Percentiles rank a stretch among this genome's conserved stretches.
Conservation (phyloP, 2,329 filamentous ascomycete species). For the Trichophyton rubrum region DNA sequence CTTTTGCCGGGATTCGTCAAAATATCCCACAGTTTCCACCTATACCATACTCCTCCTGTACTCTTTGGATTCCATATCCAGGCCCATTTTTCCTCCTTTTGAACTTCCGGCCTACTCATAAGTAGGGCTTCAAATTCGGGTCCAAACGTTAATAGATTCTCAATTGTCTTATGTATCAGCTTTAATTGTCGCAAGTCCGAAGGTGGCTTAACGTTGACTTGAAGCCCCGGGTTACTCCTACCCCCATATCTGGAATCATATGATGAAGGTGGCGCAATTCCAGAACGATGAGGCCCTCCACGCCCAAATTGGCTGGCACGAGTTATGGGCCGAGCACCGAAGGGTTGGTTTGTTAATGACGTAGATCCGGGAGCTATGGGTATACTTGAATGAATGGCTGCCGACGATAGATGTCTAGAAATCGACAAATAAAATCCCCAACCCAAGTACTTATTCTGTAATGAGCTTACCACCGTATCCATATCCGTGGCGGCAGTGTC, state of each 20-base stretch:
- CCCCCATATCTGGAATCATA: conserved; percentile 43
- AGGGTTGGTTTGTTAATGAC: conserved; percentile 49
- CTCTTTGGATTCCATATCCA: conserved; percentile 85
- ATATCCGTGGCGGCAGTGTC: conserved; percentile 76
- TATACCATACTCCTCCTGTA: conserved; percentile 74
- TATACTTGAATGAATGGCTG: conserved; percentile 46
- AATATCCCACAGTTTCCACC: conserved; percentile 81
- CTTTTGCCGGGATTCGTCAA: conserved; percentile 50
- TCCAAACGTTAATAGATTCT: conserved; percentile 65
- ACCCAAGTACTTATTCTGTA: conserved; percentile 77
- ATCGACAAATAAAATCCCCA: conserved; percentile 71
- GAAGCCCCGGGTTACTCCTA: conserved; percentile 40
- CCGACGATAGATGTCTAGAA: conserved; percentile 71
- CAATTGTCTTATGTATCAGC: conserved; percentile 78
- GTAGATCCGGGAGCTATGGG: conserved; percentile 37
- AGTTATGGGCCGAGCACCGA: conserved; percentile 58
- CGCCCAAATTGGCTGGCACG: conserved; percentile 27
- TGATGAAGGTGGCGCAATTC: conserved; percentile 65
- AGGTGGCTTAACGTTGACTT: conserved; percentile 64
- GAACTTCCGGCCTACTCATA: conserved; percentile 74
- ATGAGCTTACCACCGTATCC: conserved; percentile 60
- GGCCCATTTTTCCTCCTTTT: conserved; percentile 78
- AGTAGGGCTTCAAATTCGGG: conserved; percentile 82
- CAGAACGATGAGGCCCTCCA: conserved; percentile 41
- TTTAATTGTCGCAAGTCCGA: conserved; percentile 65